Percentiles rank a stretch among this genome's conserved stretches.
Evolutionary conservation across 495 filamentous ascomycete species (phyloP).

Genomic region (Neurospora sp.): DNA sequence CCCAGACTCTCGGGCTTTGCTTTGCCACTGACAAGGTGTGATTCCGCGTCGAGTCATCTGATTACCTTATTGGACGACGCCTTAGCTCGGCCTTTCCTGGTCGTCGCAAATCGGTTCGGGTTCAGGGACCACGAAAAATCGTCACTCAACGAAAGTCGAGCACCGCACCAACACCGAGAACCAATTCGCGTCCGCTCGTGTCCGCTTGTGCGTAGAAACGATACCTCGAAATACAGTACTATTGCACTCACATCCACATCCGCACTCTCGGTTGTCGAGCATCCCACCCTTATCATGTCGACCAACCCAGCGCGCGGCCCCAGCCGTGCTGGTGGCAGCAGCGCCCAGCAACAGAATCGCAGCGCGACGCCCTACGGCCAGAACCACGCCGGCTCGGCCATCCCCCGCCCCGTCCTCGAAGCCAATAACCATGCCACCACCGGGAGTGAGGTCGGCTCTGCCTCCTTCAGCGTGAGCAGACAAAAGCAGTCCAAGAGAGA

Average conservation of each 20-base stretch:
- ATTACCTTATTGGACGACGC: slow-evolving; percentile 7
- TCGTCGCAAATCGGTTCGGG: neutral
- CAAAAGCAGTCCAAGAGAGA: slow-evolving; percentile 94
- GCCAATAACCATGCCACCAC: slow-evolving; percentile 32
- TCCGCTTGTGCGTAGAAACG: neutral
- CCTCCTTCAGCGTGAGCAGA: slow-evolving; percentile 74
- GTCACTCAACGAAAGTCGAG: neutral
- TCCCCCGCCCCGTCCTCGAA: slow-evolving; percentile 77
- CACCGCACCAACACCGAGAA: neutral
- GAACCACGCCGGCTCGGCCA: slow-evolving; percentile 58
- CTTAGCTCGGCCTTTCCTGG: neutral
- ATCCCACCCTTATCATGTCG: slow-evolving; percentile 17
- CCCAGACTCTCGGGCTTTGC: neutral
- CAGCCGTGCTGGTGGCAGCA: slow-evolving; percentile 38
- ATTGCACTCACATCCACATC: neutral
- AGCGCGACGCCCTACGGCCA: slow-evolving; percentile 59
- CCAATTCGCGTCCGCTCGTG: neutral
- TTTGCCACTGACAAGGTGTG: neutral
- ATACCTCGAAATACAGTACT: neutral
- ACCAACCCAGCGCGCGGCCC: slow-evolving; percentile 44
- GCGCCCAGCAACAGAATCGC: slow-evolving; percentile 22
- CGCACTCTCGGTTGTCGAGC: neutral
- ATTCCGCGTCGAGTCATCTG: slow-evolving; percentile 1
- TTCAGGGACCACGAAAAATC: neutral
- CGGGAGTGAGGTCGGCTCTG: slow-evolving; percentile 56